A percentile compares a stretch with the other conserved stretches of the same genome.
Evolutionary conservation across 768 basidiomycete species (phyloP).

Genomic region (Obba rivulosa): DNA sequence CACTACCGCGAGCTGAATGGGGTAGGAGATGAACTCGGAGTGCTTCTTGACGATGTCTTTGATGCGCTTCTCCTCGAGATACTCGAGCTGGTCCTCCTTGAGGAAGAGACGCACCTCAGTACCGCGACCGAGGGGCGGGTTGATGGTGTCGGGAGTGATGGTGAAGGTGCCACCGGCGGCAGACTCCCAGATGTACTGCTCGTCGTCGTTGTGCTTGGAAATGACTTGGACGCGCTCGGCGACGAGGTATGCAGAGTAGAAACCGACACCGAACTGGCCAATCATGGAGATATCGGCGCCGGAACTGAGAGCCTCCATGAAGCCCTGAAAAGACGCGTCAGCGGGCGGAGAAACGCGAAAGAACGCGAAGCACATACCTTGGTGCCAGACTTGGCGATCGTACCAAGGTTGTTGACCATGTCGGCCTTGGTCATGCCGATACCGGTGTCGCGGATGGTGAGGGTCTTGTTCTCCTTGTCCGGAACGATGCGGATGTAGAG

Average conservation of each 20-base stretch:
- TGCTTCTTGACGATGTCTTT: slow-evolving; percentile 99
- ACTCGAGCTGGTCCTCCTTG: slow-evolving; percentile 99
- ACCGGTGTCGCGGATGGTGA: slow-evolving; percentile 92
- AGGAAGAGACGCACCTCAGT: slow-evolving; percentile 87
- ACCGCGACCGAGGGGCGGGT: slow-evolving; percentile 90
- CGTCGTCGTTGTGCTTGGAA: slow-evolving; percentile 99
- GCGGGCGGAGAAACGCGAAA: not conserved
- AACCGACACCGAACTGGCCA: slow-evolving; percentile 99
- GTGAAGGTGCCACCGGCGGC: slow-evolving; percentile 99
- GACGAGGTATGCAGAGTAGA: slow-evolving; percentile 99
- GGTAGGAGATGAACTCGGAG: slow-evolving; percentile 99
- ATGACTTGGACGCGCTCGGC: slow-evolving; percentile 98
- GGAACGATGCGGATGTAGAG: slow-evolving; percentile 92
- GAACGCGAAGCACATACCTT: slow-evolving; percentile 46
- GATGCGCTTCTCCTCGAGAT: slow-evolving; percentile 98
- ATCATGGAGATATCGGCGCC: slow-evolving; percentile 95
- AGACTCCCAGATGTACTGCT: slow-evolving; percentile 99
- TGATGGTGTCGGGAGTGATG: slow-evolving; percentile 89
- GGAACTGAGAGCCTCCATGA: slow-evolving; percentile 97
- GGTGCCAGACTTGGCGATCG: slow-evolving; percentile 91
- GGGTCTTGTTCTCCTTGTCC: slow-evolving; percentile 92
- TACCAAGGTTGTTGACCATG: slow-evolving; percentile 98
- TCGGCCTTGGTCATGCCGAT: slow-evolving; percentile 99
- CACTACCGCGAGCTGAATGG: slow-evolving; percentile 95
- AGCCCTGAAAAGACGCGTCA: slow-evolving; percentile 52